Percentiles rank a stretch among this genome's conserved stretches.
Conservation (phyloP, 768 basidiomycete species). For the Lactarius tabidus region DNA sequence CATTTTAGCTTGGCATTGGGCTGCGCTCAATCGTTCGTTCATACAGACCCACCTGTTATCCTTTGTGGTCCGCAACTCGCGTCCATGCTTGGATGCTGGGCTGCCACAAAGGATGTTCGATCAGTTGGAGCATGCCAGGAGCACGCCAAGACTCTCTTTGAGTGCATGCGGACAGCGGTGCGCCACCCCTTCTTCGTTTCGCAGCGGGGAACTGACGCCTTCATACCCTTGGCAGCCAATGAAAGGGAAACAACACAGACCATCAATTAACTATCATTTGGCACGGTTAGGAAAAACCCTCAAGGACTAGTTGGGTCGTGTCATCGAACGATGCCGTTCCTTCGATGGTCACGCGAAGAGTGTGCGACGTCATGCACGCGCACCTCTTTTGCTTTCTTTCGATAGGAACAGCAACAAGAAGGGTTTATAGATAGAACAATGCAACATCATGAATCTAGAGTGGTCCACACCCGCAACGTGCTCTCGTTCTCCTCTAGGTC, state of each 20-base stretch:
- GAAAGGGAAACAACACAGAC: conserved; percentile 59
- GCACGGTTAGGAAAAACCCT: conserved; percentile 71
- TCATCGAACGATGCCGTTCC: neutral
- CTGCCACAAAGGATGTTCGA: conserved; percentile 60
- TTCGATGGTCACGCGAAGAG: neutral
- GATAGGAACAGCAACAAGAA: neutral
- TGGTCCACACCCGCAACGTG: conserved; percentile 27
- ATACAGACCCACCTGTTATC: conserved; percentile 41
- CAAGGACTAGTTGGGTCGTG: conserved; percentile 35
- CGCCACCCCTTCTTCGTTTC: conserved; percentile 33
- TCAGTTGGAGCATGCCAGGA: conserved; percentile 53
- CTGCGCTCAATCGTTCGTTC: conserved; percentile 42
- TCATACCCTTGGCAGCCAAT: conserved; percentile 47
- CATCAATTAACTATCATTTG: conserved; percentile 89
- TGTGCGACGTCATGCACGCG: neutral
- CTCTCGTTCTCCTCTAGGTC: conserved; percentile 24
- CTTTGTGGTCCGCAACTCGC: conserved; percentile 63
- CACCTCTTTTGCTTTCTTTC: neutral
- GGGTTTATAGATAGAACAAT: neutral
- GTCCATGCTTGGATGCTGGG: conserved; percentile 85
- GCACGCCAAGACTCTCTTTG: conserved; percentile 57
- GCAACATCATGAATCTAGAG: conserved; percentile 15
- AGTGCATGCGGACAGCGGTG: conserved; percentile 85
- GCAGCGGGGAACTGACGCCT: conserved; percentile 10
- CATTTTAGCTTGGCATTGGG: conserved; percentile 10